These are phyloP conservation scores for Toxoplasma gondii DNA, from an alignment of 169 alveolate genomes.

Conservation along the genomic window DNA sequence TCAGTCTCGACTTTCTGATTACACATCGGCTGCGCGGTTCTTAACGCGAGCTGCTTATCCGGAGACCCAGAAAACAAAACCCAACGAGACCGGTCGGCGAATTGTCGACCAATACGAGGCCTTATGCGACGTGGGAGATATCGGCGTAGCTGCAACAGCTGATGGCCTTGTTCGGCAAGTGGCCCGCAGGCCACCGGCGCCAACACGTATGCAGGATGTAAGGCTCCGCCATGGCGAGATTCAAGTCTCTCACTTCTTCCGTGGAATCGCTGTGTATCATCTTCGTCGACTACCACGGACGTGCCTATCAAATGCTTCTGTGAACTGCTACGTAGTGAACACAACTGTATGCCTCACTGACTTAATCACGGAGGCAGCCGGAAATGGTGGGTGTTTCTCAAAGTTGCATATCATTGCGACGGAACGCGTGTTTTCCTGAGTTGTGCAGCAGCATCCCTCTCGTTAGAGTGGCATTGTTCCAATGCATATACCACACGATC, in stretches of 20 bases:
- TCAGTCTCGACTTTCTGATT: conserved; percentile 61
- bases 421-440: too few relatives aligned
- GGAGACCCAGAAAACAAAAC: neutral
- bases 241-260: neutral
- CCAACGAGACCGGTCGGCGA: neutral
- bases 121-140: neutral
- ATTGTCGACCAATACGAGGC: neutral
- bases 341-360: too few relatives aligned
- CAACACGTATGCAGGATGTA: conserved; percentile 67
- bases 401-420: too few relatives aligned
- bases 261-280: neutral
- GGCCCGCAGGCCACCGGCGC: conserved; percentile 61
- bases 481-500: too few relatives aligned
- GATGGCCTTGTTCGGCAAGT: conserved; percentile 37
- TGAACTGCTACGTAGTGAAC: too few relatives aligned
- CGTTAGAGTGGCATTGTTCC: too few relatives aligned
- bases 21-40: conserved; percentile 60
- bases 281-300: neutral
- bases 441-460: too few relatives aligned
- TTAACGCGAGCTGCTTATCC: neutral
- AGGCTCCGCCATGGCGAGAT: neutral
- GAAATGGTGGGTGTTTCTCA: too few relatives aligned
- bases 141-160: conserved; percentile 20
- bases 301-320: neutral
- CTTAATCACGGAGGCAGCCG: too few relatives aligned